These are phyloP conservation scores for Phlyctochytrium arcticum DNA, from an alignment of 192 early-diverging fungal genomes.

Conservation along the genomic window DNA sequence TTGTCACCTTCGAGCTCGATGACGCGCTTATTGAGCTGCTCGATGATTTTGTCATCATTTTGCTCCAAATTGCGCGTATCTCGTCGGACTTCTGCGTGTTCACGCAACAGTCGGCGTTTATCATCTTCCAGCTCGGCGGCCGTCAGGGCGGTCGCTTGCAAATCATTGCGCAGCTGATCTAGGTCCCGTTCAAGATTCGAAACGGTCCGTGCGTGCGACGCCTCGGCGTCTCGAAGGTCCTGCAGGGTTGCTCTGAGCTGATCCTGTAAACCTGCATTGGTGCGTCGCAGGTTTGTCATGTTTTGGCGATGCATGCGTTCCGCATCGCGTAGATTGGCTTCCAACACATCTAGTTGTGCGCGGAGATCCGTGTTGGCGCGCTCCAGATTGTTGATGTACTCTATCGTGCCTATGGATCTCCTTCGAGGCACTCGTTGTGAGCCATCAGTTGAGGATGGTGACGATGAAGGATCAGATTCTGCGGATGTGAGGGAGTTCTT, in stretches of 20 bases:
- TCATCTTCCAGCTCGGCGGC: slow-evolving; percentile 25
- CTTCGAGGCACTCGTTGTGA: background rate
- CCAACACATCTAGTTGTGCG: slow-evolving; percentile 17
- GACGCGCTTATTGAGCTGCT: slow-evolving; percentile 3
- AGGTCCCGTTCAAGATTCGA: slow-evolving; percentile 32
- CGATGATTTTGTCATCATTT: slow-evolving; percentile 14
- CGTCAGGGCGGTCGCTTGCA: background rate
- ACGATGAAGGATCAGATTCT: background rate
- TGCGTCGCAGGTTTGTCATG: slow-evolving; percentile 7
- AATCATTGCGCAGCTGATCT: slow-evolving; percentile 30
- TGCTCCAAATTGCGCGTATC: slow-evolving; percentile 6
- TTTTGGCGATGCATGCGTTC: slow-evolving; percentile 17
- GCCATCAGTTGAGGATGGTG: background rate
- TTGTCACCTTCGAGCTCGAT: slow-evolving; percentile 9
- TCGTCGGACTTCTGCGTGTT: background rate
- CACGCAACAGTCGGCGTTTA: slow-evolving; percentile 15
- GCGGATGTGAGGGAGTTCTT: background rate
- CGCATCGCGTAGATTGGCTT: slow-evolving; percentile 18
- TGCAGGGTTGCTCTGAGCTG: slow-evolving; percentile 25
- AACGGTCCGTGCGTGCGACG: slow-evolving; percentile 23
- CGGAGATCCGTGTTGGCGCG: slow-evolving; percentile 5
- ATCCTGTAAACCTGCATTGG: slow-evolving; percentile 24
- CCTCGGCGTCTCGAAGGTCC: slow-evolving; percentile 32
- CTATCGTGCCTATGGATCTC: background rate
- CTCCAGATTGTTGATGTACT: slow-evolving; percentile 14